Base-by-base conservation (phyloP, 169 alveolate genomes). In the Plasmodium cynomolgi region DNA sequence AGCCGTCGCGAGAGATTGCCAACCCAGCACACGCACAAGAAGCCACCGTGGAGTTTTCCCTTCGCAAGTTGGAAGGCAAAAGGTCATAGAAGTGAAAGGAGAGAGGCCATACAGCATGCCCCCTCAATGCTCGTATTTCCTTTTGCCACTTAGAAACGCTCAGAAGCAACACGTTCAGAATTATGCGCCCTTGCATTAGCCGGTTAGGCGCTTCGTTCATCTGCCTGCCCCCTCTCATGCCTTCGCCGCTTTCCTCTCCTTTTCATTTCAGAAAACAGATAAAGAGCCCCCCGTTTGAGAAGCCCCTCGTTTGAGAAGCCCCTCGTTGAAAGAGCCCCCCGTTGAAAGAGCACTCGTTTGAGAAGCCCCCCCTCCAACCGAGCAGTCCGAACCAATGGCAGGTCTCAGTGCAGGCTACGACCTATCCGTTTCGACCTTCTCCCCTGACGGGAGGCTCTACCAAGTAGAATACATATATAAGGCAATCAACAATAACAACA, bases 381-480 rank as follows among this genome's bases (percentile, higher is more conserved):
- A 54, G 39, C 34, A 15, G 41, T 7, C 17, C 29, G 1, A 0
- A 15, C 31, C 6, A 13, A 97, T 97, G 99, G 98, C 99, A 26
- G 98, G 99, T 62, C 85, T 95, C 2, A 98, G 98, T 26, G 95
- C 99, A 11, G 99, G 99, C 7, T 98, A 98, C 90, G 99, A 99
- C 86, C 96, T 97, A 86, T 98, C 99, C n/a, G 99, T 98, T 50
- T 97, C 99, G 13, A 98, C 99, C 33, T 97, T 98, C 86, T 98
- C 99, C 15, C 99, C 99, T 23, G 99, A 99, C 94, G 99, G 99
- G 7, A 97, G 99, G 72, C 98, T 98, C 71, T 98, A 97, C 92
- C 98, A 99, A 95, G 99, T 98, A 73, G 99, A 98, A 93, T 99
- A 99, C 95, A 99, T 99, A 11, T 97, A 97, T 44, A 99, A 98